Base-by-base conservation (phyloP, 768 basidiomycete genomes). In the Leccinum truebloodii region DNA sequence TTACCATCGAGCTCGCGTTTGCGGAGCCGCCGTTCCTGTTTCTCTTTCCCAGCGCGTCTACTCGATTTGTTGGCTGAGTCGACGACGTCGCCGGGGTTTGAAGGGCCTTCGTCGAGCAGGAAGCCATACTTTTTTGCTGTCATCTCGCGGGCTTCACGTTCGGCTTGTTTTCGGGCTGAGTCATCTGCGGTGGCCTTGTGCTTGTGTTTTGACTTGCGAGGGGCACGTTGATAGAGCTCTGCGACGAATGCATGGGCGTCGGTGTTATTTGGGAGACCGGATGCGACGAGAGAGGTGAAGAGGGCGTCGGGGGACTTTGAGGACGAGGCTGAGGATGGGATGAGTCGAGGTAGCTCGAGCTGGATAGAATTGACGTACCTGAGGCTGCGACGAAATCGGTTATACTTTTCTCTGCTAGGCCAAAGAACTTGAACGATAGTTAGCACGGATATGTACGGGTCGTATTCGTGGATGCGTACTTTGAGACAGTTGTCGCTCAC, bases 381-480 rank as follows among this genome's bases (percentile, higher is more conserved):
- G 90, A 87, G 53, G 92, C 92, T 72, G 92, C 79, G 37, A 97
- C 88, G 73, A 88, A 97, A 78, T 94, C 89, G 65, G 94, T 85
- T 61, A 90, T 92, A 64, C 85, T 92, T 64, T 82, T 81, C 76
- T 96, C 91, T 22, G 94, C 87, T 51, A 92, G 82, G 58, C 91
- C 91, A 67, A 95, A 89, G 66, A 94, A 83, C 91, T 93, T 65
- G 14, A 61, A 30, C 14, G 41, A 56, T 2, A n/a, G 28, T 59
- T 3, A 53, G 52, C 6, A 55, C 0, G 63, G 58, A 52, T 13
- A 26, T n/a, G 22, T 10, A 13, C 1, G 52, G n/a, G 44, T 32
- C 24, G n/a, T 57, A 16, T 13, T 44, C 18, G n/a, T 46, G 9
- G 37, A 10, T 39, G 55, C 86, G 65, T 68, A 90, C 90, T 60